Base-by-base conservation (phyloP, 2,329 filamentous ascomycete species). In the Rasamsonia emersonii region DNA sequence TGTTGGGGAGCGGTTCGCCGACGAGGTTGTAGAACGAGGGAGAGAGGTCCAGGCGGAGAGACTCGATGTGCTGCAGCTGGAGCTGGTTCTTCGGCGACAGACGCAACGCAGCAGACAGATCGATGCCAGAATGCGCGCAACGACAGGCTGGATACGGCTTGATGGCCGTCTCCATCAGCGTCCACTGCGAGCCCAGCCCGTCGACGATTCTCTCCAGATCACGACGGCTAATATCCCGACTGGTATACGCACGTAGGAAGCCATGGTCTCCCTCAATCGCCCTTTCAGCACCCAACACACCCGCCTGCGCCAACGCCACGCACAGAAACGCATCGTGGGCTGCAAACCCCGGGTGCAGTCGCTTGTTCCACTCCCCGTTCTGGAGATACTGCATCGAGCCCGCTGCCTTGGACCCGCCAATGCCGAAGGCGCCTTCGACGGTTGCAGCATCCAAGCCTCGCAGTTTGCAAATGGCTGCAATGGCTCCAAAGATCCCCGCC, bases 311-410 rank as follows among this genome's bases (percentile, higher is more conserved):
- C 9, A 59, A 41, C 9, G 39, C 39, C 5, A 58, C 51, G 36
- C 51, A 58, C 30, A 58, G 27, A 31, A 58, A 59, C 2, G 56
- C 57, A 40, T 61, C 57, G 29, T 59, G 54, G 8, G 52, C 55
- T 4, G 57, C 55, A 40, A 61, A 61, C 0, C 57, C 57, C 8
- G 57, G 54, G 39, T 59, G 55, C 3, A 61, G 46, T 5, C 56
- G 45, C 37, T 61, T 61, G 39, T 61, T 59, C 49, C 53, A 58
- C 14, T 40, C 46, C 8, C 57, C 57, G 33, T 61, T 61, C 17
- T 53, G 54, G 13, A 61, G 49, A 35, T 57, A 61, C 30, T 61
- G 57, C 54, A 59, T 57, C 3, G 49, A 53, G 1, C 57, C 57
- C 3, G 54, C 54, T 8, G 57, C 55, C 41, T 57, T 59, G 30